Evolutionary conservation across 345 rosid species (phyloP), one percentile per base, ranked within the genome.

Genomic region (Salix suchowensis): DNA sequence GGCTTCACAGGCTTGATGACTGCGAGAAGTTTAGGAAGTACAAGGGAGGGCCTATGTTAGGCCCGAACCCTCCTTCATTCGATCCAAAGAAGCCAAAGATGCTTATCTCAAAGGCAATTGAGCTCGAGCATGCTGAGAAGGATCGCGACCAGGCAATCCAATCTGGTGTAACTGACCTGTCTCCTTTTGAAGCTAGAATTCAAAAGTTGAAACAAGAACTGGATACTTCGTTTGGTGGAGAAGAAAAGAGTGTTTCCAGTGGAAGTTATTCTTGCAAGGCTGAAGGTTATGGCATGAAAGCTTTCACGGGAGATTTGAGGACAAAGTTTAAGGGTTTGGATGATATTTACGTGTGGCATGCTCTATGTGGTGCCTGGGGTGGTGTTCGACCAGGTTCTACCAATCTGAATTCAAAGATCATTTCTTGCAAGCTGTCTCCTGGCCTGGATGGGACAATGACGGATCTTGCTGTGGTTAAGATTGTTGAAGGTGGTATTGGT

Each of bases 291-390:
- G 97, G 96, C 26, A 65, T 94, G 85, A 77, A 81, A 81, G 94
- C 91, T 24, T 88, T 94, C 74, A 83, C 89, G 12, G 79, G 77
- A 55, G 97, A 94, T 79, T 80, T 94, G 81, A 92, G 93, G 79
- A 67, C 68, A 32, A 85, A 80, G 61, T 94, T 92, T 74, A 84
- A 86, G 74, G 85, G 89, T 28, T 79, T 92, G 76, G 93, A 92
- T 77, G 94, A 91, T 60, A 88, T 91, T 42, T 89, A 89, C 65
- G 93, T 92, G 69, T 92, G 97, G 94, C 96, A 92, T 67, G 93
- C 97, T 30, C 89, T 94, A 0, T 91, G 96, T 72, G 98, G 98
- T 60, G 94, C 92, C 19, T 94, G 98, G 98, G 92, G 88, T 70
- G 97, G 98, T 77, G 92, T 94, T 42, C 86, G 90, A 71, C 92